A percentile compares a stretch with the other conserved stretches of the same genome.
phyloP scores from a whole-genome alignment of 768 basidiomycete genomes.

The Cantharellus cinnabarinus region DNA sequence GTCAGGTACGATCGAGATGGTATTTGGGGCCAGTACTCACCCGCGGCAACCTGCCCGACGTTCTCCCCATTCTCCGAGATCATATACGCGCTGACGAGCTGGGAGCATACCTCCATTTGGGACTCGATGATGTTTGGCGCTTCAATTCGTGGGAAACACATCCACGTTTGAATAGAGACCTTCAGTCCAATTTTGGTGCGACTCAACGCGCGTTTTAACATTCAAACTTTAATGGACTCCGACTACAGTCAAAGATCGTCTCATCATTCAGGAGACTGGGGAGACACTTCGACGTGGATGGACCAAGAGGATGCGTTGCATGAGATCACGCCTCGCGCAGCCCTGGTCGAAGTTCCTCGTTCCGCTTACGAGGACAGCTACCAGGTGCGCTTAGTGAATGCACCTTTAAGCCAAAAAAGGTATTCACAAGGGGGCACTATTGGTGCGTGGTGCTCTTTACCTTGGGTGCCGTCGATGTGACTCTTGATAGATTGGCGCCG shows the following conservation, averaged over 20 bases:
- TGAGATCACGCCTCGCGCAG: background rate
- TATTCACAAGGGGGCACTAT: constrained; percentile 8
- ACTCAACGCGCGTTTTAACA: background rate
- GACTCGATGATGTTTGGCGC: background rate
- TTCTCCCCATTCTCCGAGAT: constrained; percentile 40
- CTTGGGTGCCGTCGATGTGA: background rate
- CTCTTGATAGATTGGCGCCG: constrained; percentile 9
- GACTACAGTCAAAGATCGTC: background rate
- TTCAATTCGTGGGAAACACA: background rate
- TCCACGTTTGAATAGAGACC: background rate
- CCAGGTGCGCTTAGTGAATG: background rate
- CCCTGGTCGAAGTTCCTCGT: background rate
- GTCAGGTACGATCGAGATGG: too few relatives aligned
- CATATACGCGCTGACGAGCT: constrained; percentile 53
- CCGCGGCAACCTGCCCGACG: constrained; percentile 35
- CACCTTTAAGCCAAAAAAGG: background rate
- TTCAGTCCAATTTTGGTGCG: background rate
- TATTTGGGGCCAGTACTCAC: constrained; percentile 19
- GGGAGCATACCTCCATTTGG: constrained; percentile 26
- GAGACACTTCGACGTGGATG: background rate
- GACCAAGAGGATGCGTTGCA: background rate
- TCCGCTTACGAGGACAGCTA: background rate
- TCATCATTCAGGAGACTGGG: background rate
- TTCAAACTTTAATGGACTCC: background rate
- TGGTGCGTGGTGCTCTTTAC: background rate